Base-by-base conservation (phyloP, 805 yeast species). In the Sugiyamaella smithiae region DNA sequence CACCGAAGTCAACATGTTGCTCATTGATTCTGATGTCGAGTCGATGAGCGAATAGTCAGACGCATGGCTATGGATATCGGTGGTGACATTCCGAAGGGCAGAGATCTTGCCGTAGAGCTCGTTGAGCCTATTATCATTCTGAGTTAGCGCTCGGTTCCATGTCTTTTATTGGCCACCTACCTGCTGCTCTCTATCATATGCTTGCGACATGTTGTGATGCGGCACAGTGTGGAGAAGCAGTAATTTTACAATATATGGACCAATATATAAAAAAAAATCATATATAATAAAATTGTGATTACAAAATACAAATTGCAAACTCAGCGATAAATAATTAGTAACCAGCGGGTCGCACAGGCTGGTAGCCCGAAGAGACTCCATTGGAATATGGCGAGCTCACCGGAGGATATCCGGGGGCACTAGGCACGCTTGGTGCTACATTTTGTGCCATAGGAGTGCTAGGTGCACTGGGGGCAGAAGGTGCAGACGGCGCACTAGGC, bases 21-120 rank as follows among this genome's bases (percentile, higher is more conserved):
- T 67, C 64, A 84, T 72, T n/a, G 81, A 73, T 49, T 76, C 75
- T 32, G 77, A 73, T n/a, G 73, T 67, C 4, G 67, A 54, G 47
- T 71, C 75, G 17, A 72, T 63, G 17, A 69, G 49, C 28, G 66
- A 62, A 46, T 62, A 63, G 51, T 80, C 81, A 16, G 74, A 71
- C 1, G 91, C 85, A 55, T 81, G 84, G 47, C 70, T 67, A 56
- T 83, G 79, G 31, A 85, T 82, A 51, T 85, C 91, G 54, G 77
- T 77, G 45, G 88, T 84, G 22, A 85, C 79, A 48, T 72, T 71
- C 51, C 86, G 75, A 56, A 85, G 76, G 1, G 82, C 73, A 1
- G 87, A 75, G 32, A 85, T 69, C 62, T 85, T 85, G 45, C 75
- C 72, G 1, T 90, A 86, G 19, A 85, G 71, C 53, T 74, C 76